These are phyloP conservation scores for Drosera capensis DNA, from an alignment of 148 eudicot species.

Conservation along the genomic window DNA sequence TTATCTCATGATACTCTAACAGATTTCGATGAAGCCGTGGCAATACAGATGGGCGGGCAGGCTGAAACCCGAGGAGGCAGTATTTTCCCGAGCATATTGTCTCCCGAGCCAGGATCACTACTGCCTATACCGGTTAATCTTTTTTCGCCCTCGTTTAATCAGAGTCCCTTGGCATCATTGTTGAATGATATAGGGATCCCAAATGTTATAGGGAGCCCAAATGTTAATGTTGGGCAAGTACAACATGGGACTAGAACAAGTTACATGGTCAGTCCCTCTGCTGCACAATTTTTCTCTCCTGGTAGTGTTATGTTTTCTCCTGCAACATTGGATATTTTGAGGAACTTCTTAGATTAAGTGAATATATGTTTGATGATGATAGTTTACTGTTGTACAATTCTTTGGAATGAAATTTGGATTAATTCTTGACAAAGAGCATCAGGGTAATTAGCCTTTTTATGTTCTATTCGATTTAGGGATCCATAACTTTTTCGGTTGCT, in stretches of 20 bases:
- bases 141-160: conserved; percentile 46
- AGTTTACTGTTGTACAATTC: too few species aligned
- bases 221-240: conserved; percentile 17
- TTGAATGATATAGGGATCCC: conserved; percentile 19
- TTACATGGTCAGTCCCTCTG: conserved; percentile 41
- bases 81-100: conserved; percentile 52
- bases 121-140: conserved; percentile 51
- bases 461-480: too few species aligned
- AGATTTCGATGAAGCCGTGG: conserved; percentile 7
- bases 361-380: too few species aligned
- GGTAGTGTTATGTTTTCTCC: conserved; percentile 36
- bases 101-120: conserved; percentile 56
- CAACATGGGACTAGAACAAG: conserved; percentile 19
- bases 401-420: too few species aligned
- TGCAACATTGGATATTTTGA: conserved; percentile 52
- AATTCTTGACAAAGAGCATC: too few species aligned
- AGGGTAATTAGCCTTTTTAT: too few species aligned
- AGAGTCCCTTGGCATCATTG: conserved; percentile 19
- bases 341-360: conserved; percentile 23
- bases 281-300: conserved; percentile 38
- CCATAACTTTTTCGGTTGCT: too few species aligned
- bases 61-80: conserved; percentile 20
- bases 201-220: conserved; percentile 27
- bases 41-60: conserved; percentile 9
- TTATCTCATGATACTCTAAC: conserved; percentile 1